Base-by-base conservation (phyloP, 1,284 basidiomycete genomes). In the Cutaneotrichosporon mucoides region DNA sequence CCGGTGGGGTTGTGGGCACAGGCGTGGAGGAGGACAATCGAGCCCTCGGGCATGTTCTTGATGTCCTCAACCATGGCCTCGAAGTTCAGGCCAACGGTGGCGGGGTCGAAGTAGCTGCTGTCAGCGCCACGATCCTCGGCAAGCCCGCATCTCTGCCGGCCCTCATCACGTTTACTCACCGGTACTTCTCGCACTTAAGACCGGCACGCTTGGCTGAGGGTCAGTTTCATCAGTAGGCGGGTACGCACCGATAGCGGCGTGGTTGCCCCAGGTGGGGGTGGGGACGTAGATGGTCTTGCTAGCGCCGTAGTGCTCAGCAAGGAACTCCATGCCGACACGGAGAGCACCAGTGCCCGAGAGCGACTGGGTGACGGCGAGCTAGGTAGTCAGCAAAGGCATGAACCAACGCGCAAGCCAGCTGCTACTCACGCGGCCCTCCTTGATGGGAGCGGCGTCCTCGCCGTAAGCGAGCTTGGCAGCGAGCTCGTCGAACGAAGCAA, bases 261-360 rank as follows among this genome's bases (percentile, higher is more conserved):
- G 95, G 81, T 98, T 98, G 48, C 95, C 95, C 96, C 95, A 99
- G 11, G 94, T 91, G 15, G 96, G 96, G 12, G 83, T 83, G 40
- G 95, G 96, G 54, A 99, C 83, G 81, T 96, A 98, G 76, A 99
- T 89, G 53, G 83, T 81, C 81, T 95, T 97, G 59, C 86, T 79
- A 69, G 89, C 83, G 24, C 90, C 89, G 79, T 94, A 98, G 81
- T 92, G 90, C 46, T 87, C 86, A 34, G 66, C 61, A 55, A 99
- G 79, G 84, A 99, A 99, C 46, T 89, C 90, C 71, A 89, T 93
- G 60, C 92, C 95, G 79, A 99, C 93, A 65, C 96, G 86, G 62
- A 99, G 88, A 35, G 95, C 96, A 71, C 95, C 95, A 16, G 95
- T 99, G 24, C 95, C 95, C 36, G 95, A 98, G 79, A 99, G 95